Base-by-base conservation (phyloP, 495 filamentous ascomycete genomes). In the Annulohypoxylon moriforme region DNA sequence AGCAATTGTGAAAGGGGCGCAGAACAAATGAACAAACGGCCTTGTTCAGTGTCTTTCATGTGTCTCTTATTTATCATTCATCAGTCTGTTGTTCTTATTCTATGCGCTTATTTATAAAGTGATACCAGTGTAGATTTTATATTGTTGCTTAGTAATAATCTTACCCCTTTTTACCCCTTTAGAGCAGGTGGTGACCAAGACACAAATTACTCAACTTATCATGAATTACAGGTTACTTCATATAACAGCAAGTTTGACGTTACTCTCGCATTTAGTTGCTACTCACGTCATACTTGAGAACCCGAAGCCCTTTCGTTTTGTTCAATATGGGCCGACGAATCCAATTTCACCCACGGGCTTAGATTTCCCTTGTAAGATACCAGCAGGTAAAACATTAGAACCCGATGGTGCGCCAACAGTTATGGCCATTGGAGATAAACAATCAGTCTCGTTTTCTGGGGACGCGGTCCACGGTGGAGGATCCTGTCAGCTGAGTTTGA, bases 401-500 rank as follows among this genome's bases (percentile, higher is more conserved):
- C 68, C 68, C 3, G 74, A 81, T 13, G 80, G 81, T 0, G 64
- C 72, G 5, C 71, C 78, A 9, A 83, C 75, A 47, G 33, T 68
- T 0, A 87, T 89, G 81, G 67, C 77, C 0, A 78, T 90, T 16
- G 90, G 90, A 2, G 85, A 84, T 0, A 73, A 79, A 0, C 87
- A 91, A 72, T 57, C 67, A 0, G 80, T 91, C 7, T 71, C 74
- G 16, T 90, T 92, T 75, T 79, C 76, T 0, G 89, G 89, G 0
- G 74, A 77, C 13, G 94, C 94, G 0, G 88, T 89, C 10, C 94
- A 98, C 75, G 90, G 90, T 34, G 94, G 94, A 40, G 94, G 94
- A 6, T 96, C 93, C 1, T 97, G 94, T 81, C 94, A 97, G 73
- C 80, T 97, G 52, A 85, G 89, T 9, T 84, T 97, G 76, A 92